These are phyloP conservation scores for Sanghuangporus weigelae DNA, from an alignment of 1,284 basidiomycete species.

Conservation along the genomic window DNA sequence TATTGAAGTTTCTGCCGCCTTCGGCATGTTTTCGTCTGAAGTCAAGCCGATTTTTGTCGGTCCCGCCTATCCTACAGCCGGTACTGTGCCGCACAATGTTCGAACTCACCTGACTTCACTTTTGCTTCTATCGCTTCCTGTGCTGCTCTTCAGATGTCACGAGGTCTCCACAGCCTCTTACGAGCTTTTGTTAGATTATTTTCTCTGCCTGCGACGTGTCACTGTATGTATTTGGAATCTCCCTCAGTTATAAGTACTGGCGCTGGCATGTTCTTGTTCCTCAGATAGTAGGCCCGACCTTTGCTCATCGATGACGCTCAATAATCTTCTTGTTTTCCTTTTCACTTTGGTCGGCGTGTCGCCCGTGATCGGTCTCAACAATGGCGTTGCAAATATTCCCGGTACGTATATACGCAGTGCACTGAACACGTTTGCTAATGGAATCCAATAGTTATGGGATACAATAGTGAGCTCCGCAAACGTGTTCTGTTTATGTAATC, in stretches of 20 bases:
- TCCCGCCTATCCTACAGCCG: no score
- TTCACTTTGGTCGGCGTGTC: background rate
- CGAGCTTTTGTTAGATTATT: no score
- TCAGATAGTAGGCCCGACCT: background rate
- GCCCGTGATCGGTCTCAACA: slow-evolving; percentile 15
- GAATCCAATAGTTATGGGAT: slow-evolving; percentile 26
- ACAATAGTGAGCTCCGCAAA: slow-evolving; percentile 27
- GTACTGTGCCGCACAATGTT: no score
- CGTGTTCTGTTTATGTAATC: background rate
- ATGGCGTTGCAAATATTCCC: slow-evolving; percentile 21
- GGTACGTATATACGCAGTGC: slow-evolving; percentile 7
- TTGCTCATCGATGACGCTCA: background rate
- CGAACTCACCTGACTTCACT: no score
- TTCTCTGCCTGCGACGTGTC: background rate
- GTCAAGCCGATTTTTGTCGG: no score
- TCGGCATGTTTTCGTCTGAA: no score
- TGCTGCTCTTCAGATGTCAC: background rate
- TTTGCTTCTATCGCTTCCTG: no score
- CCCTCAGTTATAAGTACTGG: background rate
- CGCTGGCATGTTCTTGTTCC: background rate
- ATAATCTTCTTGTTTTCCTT: background rate
- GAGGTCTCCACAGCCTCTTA: background rate
- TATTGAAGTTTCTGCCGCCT: no score
- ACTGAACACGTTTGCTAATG: background rate
- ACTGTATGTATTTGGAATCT: background rate